These are phyloP conservation scores for Xylaria curta DNA, from an alignment of 495 filamentous ascomycete species.

Conservation along the genomic window DNA sequence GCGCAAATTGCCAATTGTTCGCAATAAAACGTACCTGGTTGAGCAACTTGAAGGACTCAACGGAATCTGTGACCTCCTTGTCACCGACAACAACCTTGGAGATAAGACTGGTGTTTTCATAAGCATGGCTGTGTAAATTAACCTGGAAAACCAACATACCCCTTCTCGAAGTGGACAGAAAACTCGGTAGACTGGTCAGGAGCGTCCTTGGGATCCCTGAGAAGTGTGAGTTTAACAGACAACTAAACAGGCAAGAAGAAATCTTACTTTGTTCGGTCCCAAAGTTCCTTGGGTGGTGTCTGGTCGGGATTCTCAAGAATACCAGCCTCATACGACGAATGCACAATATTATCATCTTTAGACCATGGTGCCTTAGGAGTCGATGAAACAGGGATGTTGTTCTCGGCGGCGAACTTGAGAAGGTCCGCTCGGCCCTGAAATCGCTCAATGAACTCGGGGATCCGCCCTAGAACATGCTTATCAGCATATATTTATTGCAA, in stretches of 20 bases:
- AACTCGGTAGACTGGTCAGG: conserved; percentile 79
- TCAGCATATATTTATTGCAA: conserved; percentile 30
- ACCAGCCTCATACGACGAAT: conserved; percentile 91
- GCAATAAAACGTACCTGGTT: conserved; percentile 56
- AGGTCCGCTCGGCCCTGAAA: conserved; percentile 88
- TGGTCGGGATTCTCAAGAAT: conserved; percentile 72
- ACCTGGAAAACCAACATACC: conserved; percentile 38
- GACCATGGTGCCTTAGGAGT: conserved; percentile 84
- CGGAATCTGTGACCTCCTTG: conserved; percentile 72
- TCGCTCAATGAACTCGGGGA: conserved; percentile 77
- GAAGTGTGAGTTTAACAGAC: conserved; percentile 14
- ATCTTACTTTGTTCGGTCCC: conserved; percentile 67
- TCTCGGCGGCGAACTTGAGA: conserved; percentile 81
- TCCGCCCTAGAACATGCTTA: conserved; percentile 80
- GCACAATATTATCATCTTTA: conserved; percentile 90
- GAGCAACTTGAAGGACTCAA: conserved; percentile 79
- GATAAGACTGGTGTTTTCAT: conserved; percentile 56
- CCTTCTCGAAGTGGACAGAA: conserved; percentile 82
- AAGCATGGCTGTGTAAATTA: conserved; percentile 15
- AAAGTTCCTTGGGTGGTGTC: conserved; percentile 78
- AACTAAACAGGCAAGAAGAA: conserved; percentile 11
- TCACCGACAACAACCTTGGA: conserved; percentile 63
- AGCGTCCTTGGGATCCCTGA: conserved; percentile 72
- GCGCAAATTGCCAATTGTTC: conserved; percentile 1
- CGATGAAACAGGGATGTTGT: conserved; percentile 82